phyloP scores from a whole-genome alignment of 768 basidiomycete species.

The Psilocybe tampanensis region DNA sequence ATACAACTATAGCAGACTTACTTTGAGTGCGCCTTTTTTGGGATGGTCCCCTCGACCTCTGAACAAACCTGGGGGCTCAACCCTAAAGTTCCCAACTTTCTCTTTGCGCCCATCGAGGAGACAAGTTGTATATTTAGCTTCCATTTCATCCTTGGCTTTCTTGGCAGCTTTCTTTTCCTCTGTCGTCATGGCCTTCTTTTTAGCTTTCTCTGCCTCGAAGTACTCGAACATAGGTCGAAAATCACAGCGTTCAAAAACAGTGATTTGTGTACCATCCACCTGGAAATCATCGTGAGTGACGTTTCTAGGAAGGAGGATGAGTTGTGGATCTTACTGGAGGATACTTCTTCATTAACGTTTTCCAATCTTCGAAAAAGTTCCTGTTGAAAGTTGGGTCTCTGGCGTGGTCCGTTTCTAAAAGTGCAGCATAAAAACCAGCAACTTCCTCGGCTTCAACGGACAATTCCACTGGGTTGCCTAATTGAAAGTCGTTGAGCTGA shows the following conservation, averaged over 20 bases:
- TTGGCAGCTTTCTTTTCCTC: conserved; percentile 93
- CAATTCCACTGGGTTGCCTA: conserved; percentile 80
- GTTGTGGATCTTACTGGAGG: conserved; percentile 69
- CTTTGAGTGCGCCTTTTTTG: conserved; percentile 95
- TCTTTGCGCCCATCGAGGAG: conserved; percentile 96
- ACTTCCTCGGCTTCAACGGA: conserved; percentile 93
- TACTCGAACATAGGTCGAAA: conserved; percentile 94
- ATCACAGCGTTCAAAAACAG: conserved; percentile 80
- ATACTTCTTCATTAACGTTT: conserved; percentile 70
- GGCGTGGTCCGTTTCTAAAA: conserved; percentile 92
- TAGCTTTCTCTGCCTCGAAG: conserved; percentile 90
- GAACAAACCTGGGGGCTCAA: conserved; percentile 98
- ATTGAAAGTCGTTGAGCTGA: conserved; percentile 7
- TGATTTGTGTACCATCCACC: conserved; percentile 77
- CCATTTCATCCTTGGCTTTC: conserved; percentile 79
- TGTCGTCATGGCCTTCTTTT: conserved; percentile 83
- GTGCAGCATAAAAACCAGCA: conserved; percentile 92
- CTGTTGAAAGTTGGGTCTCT: conserved; percentile 86
- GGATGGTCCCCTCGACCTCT: conserved; percentile 98
- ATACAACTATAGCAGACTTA: conserved; percentile 32
- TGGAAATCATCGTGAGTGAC: conserved; percentile 27
- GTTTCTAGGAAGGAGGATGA: background rate
- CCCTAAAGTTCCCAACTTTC: conserved; percentile 96
- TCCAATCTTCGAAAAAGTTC: conserved; percentile 96
- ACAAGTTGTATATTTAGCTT: conserved; percentile 84